Percentiles rank a stretch among this genome's conserved stretches.
These are phyloP conservation scores for Aegilops bicornis DNA, from an alignment of 176 grass and related monocot species.

Conservation along the genomic window DNA sequence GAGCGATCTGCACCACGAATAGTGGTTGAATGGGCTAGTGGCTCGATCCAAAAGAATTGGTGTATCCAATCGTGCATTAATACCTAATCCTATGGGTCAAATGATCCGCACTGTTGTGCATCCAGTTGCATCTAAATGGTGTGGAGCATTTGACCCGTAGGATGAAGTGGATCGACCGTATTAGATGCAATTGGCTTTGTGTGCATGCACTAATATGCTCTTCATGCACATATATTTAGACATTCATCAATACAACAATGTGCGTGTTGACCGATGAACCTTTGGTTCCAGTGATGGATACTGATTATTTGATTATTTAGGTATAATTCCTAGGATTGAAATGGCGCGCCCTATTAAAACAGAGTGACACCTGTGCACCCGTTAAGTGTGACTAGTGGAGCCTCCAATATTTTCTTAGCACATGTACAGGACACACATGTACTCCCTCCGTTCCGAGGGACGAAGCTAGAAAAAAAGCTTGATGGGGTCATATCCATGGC, in stretches of 20 bases:
- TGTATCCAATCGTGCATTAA: too few relatives aligned
- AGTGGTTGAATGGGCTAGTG: background rate
- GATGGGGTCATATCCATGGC: too few relatives aligned
- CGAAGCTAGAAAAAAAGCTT: too few relatives aligned
- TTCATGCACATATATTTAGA: background rate
- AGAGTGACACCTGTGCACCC: background rate
- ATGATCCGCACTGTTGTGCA: too few relatives aligned
- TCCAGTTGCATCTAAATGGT: background rate
- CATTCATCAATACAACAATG: background rate
- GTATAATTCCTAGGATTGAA: background rate
- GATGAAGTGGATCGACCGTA: background rate
- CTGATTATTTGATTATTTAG: background rate
- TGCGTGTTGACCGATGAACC: background rate
- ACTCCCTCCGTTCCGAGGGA: too few relatives aligned
- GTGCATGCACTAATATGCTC: background rate
- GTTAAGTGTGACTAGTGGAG: background rate
- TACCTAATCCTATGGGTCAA: too few relatives aligned
- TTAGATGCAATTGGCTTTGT: background rate
- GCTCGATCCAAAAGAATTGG: too few relatives aligned
- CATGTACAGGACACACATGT: background rate
- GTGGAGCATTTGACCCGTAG: background rate
- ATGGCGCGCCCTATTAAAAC: background rate
- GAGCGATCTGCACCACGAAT: background rate
- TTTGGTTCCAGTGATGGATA: background rate
- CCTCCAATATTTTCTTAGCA: background rate